Evolutionary conservation across 768 basidiomycete species (phyloP).

Genomic region (Collybia nuda): DNA sequence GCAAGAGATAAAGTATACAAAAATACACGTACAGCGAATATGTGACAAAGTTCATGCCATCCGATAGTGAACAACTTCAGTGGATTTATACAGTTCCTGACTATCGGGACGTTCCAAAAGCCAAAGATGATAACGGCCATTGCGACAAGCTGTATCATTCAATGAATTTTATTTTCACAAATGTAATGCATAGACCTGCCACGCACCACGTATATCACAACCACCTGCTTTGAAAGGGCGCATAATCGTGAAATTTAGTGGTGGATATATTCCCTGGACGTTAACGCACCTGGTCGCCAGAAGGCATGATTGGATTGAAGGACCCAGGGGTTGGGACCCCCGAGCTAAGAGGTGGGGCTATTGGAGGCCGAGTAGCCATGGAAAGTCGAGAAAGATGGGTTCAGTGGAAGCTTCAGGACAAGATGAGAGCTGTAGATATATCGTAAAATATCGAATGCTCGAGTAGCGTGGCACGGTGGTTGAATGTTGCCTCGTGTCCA

Average conservation of each 20-base stretch:
- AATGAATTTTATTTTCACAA: slow-evolving; percentile 4
- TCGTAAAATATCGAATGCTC: too few relatives aligned
- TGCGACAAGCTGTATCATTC: slow-evolving; percentile 62
- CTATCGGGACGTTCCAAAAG: slow-evolving; percentile 84
- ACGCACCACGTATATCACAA: slow-evolving; percentile 76
- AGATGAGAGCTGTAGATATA: too few relatives aligned
- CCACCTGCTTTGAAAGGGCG: slow-evolving; percentile 43
- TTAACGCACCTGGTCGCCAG: slow-evolving; percentile 65
- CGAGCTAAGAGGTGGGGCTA: slow-evolving; percentile 43
- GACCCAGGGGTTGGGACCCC: slow-evolving; percentile 25
- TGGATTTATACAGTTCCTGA: slow-evolving; percentile 76
- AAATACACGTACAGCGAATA: slow-evolving; percentile 57
- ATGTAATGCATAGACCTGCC: background rate
- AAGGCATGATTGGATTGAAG: slow-evolving; percentile 53
- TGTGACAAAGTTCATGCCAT: slow-evolving; percentile 87
- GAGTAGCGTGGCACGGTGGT: background rate
- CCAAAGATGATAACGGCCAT: slow-evolving; percentile 87
- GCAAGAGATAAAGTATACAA: background rate
- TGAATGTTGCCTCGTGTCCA: background rate
- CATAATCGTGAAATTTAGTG: slow-evolving; percentile 20
- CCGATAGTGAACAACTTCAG: slow-evolving; percentile 88
- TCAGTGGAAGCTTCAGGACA: too few relatives aligned
- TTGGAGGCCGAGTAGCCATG: slow-evolving; percentile 36
- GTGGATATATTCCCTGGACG: slow-evolving; percentile 12
- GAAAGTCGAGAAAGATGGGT: background rate